Conservation (phyloP, 169 alveolate species). For the Plasmodium gaboni region DNA sequence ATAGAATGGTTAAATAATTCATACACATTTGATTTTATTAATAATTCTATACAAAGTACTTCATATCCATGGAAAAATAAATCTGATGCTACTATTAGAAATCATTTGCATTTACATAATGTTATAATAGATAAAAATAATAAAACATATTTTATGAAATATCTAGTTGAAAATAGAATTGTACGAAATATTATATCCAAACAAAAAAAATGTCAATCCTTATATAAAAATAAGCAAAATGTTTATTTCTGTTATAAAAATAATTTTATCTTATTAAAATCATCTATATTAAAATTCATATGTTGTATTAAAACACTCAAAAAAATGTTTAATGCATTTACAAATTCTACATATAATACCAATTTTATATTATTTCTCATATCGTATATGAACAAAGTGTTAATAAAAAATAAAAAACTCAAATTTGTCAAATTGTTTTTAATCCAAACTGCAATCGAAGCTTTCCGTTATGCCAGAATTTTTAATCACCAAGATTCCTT, state of each 20-base stretch:
- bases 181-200: conserved; percentile 48
- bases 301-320: conserved; percentile 70
- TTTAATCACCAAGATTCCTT: conserved; percentile 18
- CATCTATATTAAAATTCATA: conserved; percentile 64
- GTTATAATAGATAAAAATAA: conserved; percentile 20
- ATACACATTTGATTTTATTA: conserved; percentile 50
- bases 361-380: conserved; percentile 49
- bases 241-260: conserved; percentile 52
- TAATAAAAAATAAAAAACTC: conserved; percentile 53
- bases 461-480: conserved; percentile 52
- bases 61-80: conserved; percentile 69
- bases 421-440: conserved; percentile 64
- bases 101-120: conserved; percentile 51
- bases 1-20: conserved; percentile 67
- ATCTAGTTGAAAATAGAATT: conserved; percentile 63
- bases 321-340: conserved; percentile 53
- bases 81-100: conserved; percentile 64
- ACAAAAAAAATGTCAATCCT: conserved; percentile 30
- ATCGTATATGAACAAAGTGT: conserved; percentile 37
- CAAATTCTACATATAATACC: conserved; percentile 33
- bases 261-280: conserved; percentile 51
- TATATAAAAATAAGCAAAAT: conserved; percentile 57
- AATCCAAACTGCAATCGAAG: conserved; percentile 53
- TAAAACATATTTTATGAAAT: conserved; percentile 43
- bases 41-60: conserved; percentile 49